Percentiles rank a stretch among this genome's conserved stretches.
phyloP scores from a whole-genome alignment of 441 rosid species.

The Hypseocharis bilobata region DNA sequence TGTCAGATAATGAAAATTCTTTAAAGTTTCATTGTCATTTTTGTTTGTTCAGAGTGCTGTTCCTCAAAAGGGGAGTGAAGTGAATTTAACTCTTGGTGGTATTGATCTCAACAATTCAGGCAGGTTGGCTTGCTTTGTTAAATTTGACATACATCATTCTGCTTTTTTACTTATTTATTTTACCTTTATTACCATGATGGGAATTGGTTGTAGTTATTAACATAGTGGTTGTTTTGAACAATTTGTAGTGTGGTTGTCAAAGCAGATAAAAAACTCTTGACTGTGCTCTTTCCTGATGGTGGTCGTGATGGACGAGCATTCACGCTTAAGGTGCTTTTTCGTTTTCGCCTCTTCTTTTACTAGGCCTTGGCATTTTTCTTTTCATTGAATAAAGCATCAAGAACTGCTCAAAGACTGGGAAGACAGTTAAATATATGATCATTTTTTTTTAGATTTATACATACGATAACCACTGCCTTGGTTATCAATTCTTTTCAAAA shows the following conservation, averaged over 20 bases:
- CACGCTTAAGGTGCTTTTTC: constrained; percentile 70
- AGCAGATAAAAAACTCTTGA: constrained; percentile 89
- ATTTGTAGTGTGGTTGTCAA: constrained; percentile 79
- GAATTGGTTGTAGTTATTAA: constrained; percentile 28
- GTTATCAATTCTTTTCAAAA: background rate
- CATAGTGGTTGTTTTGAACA: constrained; percentile 20
- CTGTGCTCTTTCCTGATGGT: constrained; percentile 91
- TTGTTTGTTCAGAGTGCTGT: constrained; percentile 56
- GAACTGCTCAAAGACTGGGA: background rate
- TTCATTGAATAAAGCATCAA: background rate
- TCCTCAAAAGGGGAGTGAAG: constrained; percentile 82
- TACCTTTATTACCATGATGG: constrained; percentile 13
- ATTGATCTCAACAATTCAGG: constrained; percentile 99
- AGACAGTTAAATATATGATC: background rate
- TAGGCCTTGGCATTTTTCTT: background rate
- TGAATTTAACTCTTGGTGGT: constrained; percentile 93
- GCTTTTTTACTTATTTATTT: background rate
- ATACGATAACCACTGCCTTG: background rate
- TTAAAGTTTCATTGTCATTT: constrained; percentile 19
- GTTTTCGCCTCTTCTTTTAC: background rate
- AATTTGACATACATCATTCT: constrained; percentile 16
- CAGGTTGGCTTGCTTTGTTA: constrained; percentile 78
- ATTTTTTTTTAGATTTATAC: background rate
- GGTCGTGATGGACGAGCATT: constrained; percentile 87
- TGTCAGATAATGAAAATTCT: constrained; percentile 11